A percentile compares a stretch with the other conserved stretches of the same genome.
Evolutionary conservation across 495 filamentous ascomycete species (phyloP).

Genomic region (Jackrogersella multiformis): DNA sequence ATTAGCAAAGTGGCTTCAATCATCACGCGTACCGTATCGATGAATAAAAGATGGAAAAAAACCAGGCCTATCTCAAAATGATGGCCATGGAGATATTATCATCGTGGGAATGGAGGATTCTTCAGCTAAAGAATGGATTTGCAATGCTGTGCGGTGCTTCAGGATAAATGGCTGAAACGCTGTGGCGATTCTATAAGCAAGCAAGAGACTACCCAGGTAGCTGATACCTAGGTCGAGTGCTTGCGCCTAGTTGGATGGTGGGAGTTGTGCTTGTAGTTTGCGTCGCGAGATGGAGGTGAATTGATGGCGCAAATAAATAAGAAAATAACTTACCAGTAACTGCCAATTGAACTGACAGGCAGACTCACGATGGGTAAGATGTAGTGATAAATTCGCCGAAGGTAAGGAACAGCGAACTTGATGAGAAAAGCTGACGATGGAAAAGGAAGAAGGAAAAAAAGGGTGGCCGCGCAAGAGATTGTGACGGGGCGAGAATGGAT

Average conservation of each 20-base stretch:
- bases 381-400: conserved; percentile 45
- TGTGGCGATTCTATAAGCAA: neutral
- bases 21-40: neutral
- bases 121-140: neutral
- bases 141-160: neutral
- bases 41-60: neutral
- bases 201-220: no score
- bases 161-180: neutral
- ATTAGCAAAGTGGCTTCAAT: conserved; percentile 10
- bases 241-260: conserved; percentile 16
- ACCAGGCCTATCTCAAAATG: neutral
- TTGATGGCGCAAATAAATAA: conserved; percentile 9
- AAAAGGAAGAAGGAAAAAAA: conserved; percentile 47
- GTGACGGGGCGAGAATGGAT: conserved; percentile 42
- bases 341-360: conserved; percentile 32
- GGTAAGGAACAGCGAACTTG: conserved; percentile 38
- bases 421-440: conserved; percentile 42
- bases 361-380: conserved; percentile 31
- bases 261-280: neutral
- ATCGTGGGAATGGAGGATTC: neutral
- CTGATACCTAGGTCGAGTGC: conserved; percentile 7
- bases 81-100: neutral
- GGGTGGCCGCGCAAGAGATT: conserved; percentile 44
- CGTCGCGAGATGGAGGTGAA: neutral
- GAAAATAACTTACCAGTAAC: conserved; percentile 40